Conservation (phyloP, 176 grass and related monocot species). For the Ensete glaucum region DNA sequence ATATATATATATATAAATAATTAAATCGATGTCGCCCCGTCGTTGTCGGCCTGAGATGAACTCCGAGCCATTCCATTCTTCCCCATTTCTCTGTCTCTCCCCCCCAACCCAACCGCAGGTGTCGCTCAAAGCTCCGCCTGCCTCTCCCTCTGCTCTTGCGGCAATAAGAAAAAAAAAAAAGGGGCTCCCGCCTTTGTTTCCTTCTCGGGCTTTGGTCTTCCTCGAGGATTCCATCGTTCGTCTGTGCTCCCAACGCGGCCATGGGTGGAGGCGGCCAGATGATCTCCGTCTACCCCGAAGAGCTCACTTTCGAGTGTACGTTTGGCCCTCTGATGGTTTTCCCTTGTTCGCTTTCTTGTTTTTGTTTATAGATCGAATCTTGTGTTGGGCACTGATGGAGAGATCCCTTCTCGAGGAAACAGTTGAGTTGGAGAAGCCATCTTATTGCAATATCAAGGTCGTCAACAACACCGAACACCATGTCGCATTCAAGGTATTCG, state of each 20-base stretch:
- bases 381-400: slow-evolving; percentile 2
- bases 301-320: slow-evolving; percentile 88
- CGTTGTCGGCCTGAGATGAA: slow-evolving; percentile 43
- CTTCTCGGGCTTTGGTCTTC: too few species aligned
- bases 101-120: not conserved
- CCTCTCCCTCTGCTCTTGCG: too few species aligned
- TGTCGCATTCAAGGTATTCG: slow-evolving; percentile 84
- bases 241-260: slow-evolving; percentile 17
- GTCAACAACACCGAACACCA: slow-evolving; percentile 96
- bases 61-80: slow-evolving; percentile 32
- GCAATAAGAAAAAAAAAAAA: too few species aligned
- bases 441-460: slow-evolving; percentile 93
- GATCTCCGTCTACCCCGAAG: slow-evolving; percentile 80
- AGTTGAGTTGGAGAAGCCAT: slow-evolving; percentile 95
- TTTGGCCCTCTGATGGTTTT: not conserved
- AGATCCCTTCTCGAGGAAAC: slow-evolving; percentile 22
- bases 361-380: slow-evolving; percentile 7
- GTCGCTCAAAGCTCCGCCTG: not conserved
- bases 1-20: too few species aligned
- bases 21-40: slow-evolving; percentile 30
- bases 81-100: not conserved
- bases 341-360: not conserved
- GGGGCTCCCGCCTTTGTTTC: too few species aligned
- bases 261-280: slow-evolving; percentile 72
- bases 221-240: slow-evolving; percentile 11